These are phyloP conservation scores for Stevia rebaudiana DNA, from an alignment of 140 eudicot species.

Conservation along the genomic window DNA sequence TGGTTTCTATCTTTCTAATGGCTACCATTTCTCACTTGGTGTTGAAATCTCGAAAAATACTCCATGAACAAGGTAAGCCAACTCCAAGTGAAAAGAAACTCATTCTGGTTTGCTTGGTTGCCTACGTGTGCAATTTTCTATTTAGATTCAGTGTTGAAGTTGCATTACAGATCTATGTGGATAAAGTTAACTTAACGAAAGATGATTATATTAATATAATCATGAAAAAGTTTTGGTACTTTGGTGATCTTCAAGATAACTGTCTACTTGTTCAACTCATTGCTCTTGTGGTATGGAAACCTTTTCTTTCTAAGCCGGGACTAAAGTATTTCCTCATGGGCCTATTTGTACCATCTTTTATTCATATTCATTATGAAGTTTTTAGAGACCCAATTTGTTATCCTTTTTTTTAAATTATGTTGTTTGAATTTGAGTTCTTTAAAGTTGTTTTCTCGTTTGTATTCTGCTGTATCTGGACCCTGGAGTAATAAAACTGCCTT, in stretches of 20 bases:
- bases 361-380: slow-evolving; percentile 14
- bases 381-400: slow-evolving; percentile 27
- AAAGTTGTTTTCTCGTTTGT: background rate
- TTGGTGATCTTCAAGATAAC: slow-evolving; percentile 14
- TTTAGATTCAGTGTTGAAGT: background rate
- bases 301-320: background rate
- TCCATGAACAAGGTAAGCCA: slow-evolving; percentile 6
- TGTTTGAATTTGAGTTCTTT: slow-evolving; percentile 2
- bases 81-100: slow-evolving; percentile 29
- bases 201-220: background rate
- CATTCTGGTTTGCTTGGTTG: background rate
- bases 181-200: background rate
- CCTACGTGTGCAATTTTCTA: slow-evolving; percentile 9
- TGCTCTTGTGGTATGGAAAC: slow-evolving; percentile 23
- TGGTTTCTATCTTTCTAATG: slow-evolving; percentile 26
- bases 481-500: too few relatives aligned
- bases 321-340: slow-evolving; percentile 8
- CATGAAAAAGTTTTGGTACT: background rate
- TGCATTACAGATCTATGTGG: background rate
- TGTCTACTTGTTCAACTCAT: slow-evolving; percentile 18
- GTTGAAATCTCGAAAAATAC: slow-evolving; percentile 16
- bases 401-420: background rate
- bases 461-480: slow-evolving; percentile 2
- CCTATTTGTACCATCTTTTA: background rate
- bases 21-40: slow-evolving; percentile 21